Evolutionary conservation across 192 early-diverging fungal genomes (phyloP), one percentile per base, ranked within the genome.

Genomic region (Pilobolus umbonatus): DNA sequence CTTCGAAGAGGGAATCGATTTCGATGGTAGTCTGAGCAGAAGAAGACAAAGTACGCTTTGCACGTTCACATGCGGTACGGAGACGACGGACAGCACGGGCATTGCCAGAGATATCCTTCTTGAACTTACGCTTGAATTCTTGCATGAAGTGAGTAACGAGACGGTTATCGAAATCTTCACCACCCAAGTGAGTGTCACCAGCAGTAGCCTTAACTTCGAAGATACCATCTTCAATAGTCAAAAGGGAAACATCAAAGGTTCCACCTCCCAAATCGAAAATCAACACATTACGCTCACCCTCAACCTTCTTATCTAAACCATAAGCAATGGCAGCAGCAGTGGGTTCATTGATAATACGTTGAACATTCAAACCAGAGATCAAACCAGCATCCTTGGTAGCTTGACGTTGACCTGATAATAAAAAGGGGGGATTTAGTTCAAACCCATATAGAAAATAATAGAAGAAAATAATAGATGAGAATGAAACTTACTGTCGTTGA

Each of bases 281-380:
- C 65, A 97, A 85, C 55, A 97, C 89, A 82, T 96, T 94, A 76
- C 86, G 85, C 80, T 96, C 92, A 65, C 92, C 90, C 22, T 81
- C 87, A 64, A 75, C 69, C 87, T 94, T 95, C 87, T 96, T 96
- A 84, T 99, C 95, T 58, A 97, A 82, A 82, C 94, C 95, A 72
- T 97, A 99, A 67, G 96, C 96, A 71, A 99, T 97, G 67, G 96
- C 96, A 25, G 96, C 96, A 43, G 96, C 94, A 46, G 96, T 97
- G 62, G 96, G 94, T 82, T 98, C 96, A 86, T 97, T 97, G 82
- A 97, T 97, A 83, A 99, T 99, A 80, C 96, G 94, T 68, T 94
- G 90, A 48, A 98, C 93, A 82, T 96, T 96, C 54, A 98, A 80
- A 55, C 94, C 95, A 48, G 95, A 75, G 71, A 99, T 97, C 64